Base-by-base conservation (phyloP, 345 rosid species). In the Syzygium grande region DNA sequence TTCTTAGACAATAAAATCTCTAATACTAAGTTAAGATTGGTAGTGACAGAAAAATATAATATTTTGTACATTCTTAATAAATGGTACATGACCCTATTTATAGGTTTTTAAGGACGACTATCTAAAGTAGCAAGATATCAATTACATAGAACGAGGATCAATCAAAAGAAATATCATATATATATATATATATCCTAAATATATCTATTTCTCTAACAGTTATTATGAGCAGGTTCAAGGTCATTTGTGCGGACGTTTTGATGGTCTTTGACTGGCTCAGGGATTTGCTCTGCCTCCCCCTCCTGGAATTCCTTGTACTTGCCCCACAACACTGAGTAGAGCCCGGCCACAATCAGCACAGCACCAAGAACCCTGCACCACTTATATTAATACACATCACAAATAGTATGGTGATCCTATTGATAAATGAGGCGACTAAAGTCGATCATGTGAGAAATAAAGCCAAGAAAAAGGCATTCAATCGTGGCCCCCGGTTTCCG, bases 251-350 rank as follows among this genome's bases (percentile, higher is more conserved):
- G 90, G 10, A 90, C 91, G 90, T 92, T 91, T 52, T 87, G 90
- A 52, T 77, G 59, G 38, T 84, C 87, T 87, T 92, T 94, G 3
- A 94, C 87, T 0, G 95, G 92, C 56, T 93, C 97, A 11, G 89
- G 90, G 10, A 92, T 92, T 38, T 90, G 92, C 13, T 89, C 88
- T 30, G 84, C 53, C 22, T 85, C 88, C 43, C 86, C 68, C 78
- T 89, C 90, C 77, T 93, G 91, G 89, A 85, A 90, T 78, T 97
- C 98, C 88, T 91, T 92, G 85, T 96, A 94, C 77, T 96, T 95
- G 21, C 99, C 99, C 99, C 99, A 97, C 58, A 96, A 92, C 4
- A 95, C 94, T 1, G 95, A 90, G 89, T 95, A 96, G 3, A 97
- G 94, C 49, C 99, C 99, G 19, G 90, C 89, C 0, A 92, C 96